Percentiles rank a stretch among this genome's conserved stretches.
Evolutionary conservation across 2,329 filamentous ascomycete species (phyloP).

Genomic region (Diaporthe citriasiana): DNA sequence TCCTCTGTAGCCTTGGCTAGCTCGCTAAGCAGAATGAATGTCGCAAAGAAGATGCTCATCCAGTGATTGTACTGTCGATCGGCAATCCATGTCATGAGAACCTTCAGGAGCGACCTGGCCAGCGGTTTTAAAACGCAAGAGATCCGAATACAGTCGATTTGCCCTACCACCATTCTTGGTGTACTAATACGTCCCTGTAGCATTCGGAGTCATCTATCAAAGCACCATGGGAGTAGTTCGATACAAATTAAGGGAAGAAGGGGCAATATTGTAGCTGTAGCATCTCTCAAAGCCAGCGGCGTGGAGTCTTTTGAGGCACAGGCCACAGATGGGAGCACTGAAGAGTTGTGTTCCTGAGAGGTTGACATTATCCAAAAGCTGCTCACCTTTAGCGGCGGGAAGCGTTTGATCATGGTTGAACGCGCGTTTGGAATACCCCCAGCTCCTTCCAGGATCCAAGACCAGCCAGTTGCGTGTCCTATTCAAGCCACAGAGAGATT

Average conservation of each 20-base stretch:
- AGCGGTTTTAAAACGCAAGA: constrained; percentile 54
- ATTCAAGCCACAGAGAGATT: neutral
- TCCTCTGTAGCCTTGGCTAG: constrained; percentile 57
- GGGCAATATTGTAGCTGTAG: neutral
- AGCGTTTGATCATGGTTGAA: neutral
- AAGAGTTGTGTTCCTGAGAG: neutral
- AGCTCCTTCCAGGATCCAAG: constrained; percentile 55
- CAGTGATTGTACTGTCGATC: constrained; percentile 49
- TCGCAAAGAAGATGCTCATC: constrained; percentile 56
- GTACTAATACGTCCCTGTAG: constrained; percentile 53
- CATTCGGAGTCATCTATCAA: neutral
- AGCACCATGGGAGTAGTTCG: no score
- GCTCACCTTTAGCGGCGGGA: constrained; percentile 49
- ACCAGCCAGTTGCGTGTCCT: constrained; percentile 63
- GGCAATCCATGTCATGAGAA: constrained; percentile 54
- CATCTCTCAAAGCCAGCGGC: neutral
- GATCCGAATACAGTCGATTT: constrained; percentile 60
- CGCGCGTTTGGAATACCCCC: neutral
- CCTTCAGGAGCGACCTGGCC: constrained; percentile 51
- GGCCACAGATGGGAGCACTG: no score
- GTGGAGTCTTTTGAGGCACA: neutral
- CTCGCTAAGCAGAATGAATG: constrained; percentile 61
- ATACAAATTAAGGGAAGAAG: no score
- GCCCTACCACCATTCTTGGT: constrained; percentile 61
- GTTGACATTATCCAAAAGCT: neutral